Conservation (phyloP, 2,329 filamentous ascomycete species). For the Fusarium fracticaudum region DNA sequence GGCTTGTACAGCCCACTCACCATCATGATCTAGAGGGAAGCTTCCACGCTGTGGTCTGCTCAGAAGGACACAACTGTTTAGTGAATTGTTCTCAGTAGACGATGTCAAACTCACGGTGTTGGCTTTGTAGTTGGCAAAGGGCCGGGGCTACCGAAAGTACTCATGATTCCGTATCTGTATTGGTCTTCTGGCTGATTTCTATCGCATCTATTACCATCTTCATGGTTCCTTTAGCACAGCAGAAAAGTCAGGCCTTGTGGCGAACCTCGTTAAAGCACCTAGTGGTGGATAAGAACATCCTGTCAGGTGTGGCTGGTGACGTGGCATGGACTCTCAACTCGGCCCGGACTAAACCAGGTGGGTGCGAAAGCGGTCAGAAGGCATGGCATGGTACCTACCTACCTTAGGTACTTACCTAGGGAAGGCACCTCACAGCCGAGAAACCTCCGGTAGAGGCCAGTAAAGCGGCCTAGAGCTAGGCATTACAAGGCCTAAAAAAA, state of each 20-base stretch:
- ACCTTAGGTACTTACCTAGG: not conserved
- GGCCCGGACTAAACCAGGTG: not conserved
- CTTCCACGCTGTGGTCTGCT: conserved; percentile 86
- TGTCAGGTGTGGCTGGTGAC: conserved; percentile 38
- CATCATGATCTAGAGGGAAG: conserved; percentile 93
- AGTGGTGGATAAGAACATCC: conserved; percentile 29
- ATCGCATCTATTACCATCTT: conserved; percentile 11
- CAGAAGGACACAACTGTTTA: conserved; percentile 5
- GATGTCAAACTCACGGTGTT: conserved; percentile 65
- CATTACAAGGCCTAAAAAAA: conserved; percentile 12
- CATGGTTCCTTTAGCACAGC: conserved; percentile 1
- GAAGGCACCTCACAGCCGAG: conserved; percentile 11
- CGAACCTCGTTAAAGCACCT: conserved; percentile 32
- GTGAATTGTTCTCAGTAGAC: conserved; percentile 4
- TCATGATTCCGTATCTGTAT: conserved; percentile 53
- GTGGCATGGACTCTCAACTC: conserved; percentile 24
- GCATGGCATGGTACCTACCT: not conserved
- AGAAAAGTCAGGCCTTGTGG: conserved; percentile 36
- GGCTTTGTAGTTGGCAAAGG: conserved; percentile 73
- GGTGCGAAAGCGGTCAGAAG: not conserved
- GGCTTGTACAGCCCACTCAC: conserved; percentile 42
- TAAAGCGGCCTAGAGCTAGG: conserved; percentile 2
- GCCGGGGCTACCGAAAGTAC: conserved; percentile 76
- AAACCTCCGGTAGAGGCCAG: conserved; percentile 24
- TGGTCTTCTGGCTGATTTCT: conserved; percentile 18